Base-by-base conservation (phyloP, 2,329 filamentous ascomycete species). In the Botryosphaeria dothidea region DNA sequence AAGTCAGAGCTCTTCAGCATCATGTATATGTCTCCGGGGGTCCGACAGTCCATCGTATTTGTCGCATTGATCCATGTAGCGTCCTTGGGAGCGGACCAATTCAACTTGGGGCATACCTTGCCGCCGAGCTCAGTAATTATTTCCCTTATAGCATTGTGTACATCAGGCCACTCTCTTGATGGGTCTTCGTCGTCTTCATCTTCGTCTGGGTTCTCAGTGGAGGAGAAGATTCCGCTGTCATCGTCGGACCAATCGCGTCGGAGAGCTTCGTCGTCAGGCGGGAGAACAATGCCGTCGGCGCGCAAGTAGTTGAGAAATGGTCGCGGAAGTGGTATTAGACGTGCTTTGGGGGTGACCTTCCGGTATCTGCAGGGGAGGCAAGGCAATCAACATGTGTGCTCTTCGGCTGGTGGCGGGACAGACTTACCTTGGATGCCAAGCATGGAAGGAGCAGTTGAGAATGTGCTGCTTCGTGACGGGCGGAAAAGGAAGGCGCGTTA, bases 11-110 rank as follows among this genome's bases (percentile, higher is more conserved):
- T 93, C 80, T 99, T 99, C 15, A 99, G 85, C 0, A 99, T 85
- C 17, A 98, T 85, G 74, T 98, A 99, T 49, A 99, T 87, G 73
- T 99, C 95, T 75, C 95, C 96, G 2, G 95, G 88, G 0, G 88
- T 88, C 3, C 88, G 89, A 78, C 95, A 99, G 77, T 96, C 92
- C 80, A 97, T 90, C 52, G 92, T 96, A 78, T 99, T 99, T 78
- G 84, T 94, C 75, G 86, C 79, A 79, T 89, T 79, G 77, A 99
- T 97, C 90, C 93, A 97, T 23, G 91, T 92, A 8, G 95, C 95
- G 75, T 99, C 95, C 77, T 97, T 97, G 3, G 95, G 95, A 3
- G 93, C 90, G 5, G 93, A 97, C 95, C 95, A 99, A 81, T 98
- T 98, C 52, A 99, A 82, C 78, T 99, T 99, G 0, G 95, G 95